Evolutionary conservation across 208 protist genomes (phyloP), one percentile per base, ranked within the genome.

Genomic region (Crithidia bombi): DNA sequence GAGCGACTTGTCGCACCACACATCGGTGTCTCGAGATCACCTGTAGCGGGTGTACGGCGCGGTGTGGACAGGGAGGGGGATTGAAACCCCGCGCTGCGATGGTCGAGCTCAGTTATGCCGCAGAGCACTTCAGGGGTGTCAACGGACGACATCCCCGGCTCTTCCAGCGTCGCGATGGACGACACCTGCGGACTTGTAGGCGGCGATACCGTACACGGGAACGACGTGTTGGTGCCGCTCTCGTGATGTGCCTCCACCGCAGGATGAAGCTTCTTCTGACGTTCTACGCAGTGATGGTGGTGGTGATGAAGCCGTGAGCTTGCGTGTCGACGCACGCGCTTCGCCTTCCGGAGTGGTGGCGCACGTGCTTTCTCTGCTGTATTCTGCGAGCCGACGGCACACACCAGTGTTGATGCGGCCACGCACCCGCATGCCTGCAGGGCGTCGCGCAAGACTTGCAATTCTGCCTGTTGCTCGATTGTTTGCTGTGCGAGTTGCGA

Each of bases 381-480:
- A n/a, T n/a, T n/a, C n/a, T n/a, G n/a, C n/a, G 4, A 11, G 3
- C 54, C 4, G 35, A 32, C 6, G 19, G 28, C 2, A 11, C 35
- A 4, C 1, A 10, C 21, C 4, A 1, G 33, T 7, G 15, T 32
- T 4, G 32, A 17, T 23, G 10, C 9, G 10, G 7, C 21, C 46
- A 11, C 35, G 3, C 3, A 7, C 21, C 10, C 6, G 19, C 43
- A 35, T 1, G 2, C 1, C 10, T 59, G 35, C 35, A 86, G 47
- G 6, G 59, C 50, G 5, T 25, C 36, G 15, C 72, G 77, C 26
- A 92, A 51, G 26, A 43, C n/a, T 19, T 17, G 30, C 33, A 92
- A 87, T 25, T 89, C 83, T 10, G 78, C 51, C 65, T 92, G 78
- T 64, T 92, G 87, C 43, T 78, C 58, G 3, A 86, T 32, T 2